A percentile compares a stretch with the other conserved stretches of the same genome.
phyloP scores from a whole-genome alignment of 2,329 filamentous ascomycete genomes.

The Ambrosiella xylebori region DNA sequence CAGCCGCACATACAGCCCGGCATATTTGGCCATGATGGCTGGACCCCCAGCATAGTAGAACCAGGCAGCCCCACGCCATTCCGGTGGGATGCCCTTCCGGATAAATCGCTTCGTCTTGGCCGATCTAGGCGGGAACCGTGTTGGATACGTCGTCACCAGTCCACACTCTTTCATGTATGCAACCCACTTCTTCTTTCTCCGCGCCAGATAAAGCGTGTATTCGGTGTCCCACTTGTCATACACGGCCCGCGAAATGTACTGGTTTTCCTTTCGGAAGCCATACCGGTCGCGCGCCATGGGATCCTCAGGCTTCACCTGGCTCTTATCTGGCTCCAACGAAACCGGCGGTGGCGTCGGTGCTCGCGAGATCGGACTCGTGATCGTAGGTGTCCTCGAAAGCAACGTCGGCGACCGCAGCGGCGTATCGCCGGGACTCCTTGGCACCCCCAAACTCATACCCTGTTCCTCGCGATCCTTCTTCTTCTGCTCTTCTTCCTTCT shows the following conservation, averaged over 20 bases:
- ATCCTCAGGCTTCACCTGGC: slow-evolving; percentile 27
- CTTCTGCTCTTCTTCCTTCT: too few relatives aligned
- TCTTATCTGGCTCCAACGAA: slow-evolving; percentile 16
- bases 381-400: slow-evolving; percentile 8
- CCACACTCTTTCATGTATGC: slow-evolving; percentile 59
- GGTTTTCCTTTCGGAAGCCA: slow-evolving; percentile 77
- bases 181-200: slow-evolving; percentile 68
- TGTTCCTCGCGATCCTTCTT: too few relatives aligned
- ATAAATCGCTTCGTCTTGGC: slow-evolving; percentile 80
- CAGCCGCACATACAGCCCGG: slow-evolving; percentile 58
- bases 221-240: slow-evolving; percentile 67
- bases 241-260: slow-evolving; percentile 57
- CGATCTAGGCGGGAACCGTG: slow-evolving; percentile 61
- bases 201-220: slow-evolving; percentile 59
- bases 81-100: slow-evolving; percentile 81
- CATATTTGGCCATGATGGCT: slow-evolving; percentile 55
- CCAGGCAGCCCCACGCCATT: slow-evolving; percentile 91
- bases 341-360: slow-evolving; percentile 14
- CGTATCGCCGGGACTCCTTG: slow-evolving; percentile 24
- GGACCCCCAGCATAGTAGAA: slow-evolving; percentile 90
- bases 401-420: slow-evolving; percentile 12
- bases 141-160: slow-evolving; percentile 53
- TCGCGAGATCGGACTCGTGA: slow-evolving; percentile 12
- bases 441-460: slow-evolving; percentile 23
- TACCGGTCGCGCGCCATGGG: slow-evolving; percentile 55